phyloP scores from a whole-genome alignment of 805 yeast genomes.

The Ogataea nakhonphanomensis region DNA sequence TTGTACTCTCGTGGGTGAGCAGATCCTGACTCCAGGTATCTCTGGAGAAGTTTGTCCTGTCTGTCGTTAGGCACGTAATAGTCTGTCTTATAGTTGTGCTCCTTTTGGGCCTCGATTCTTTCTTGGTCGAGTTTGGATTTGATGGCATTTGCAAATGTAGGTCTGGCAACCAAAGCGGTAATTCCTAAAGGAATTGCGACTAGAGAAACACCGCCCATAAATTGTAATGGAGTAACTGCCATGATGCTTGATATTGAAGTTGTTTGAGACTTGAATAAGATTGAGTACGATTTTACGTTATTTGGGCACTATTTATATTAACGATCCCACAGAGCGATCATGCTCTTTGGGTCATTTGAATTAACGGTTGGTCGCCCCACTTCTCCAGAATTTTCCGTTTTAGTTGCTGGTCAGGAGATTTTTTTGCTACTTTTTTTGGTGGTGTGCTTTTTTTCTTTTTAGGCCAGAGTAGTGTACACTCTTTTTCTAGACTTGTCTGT shows the following conservation, averaged over 20 bases:
- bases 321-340: too few relatives aligned
- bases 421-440: background rate
- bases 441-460: constrained; percentile 3
- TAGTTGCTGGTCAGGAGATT: constrained; percentile 3
- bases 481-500: constrained; percentile 61
- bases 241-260: constrained; percentile 9
- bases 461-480: constrained; percentile 39
- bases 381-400: background rate
- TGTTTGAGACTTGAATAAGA: background rate
- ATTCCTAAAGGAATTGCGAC: constrained; percentile 30
- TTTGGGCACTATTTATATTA: background rate
- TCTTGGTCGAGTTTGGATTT: constrained; percentile 33
- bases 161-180: constrained; percentile 29
- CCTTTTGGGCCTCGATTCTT: constrained; percentile 26
- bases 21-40: constrained; percentile 26
- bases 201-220: constrained; percentile 27
- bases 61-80: constrained; percentile 20
- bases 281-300: background rate
- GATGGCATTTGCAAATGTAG: constrained; percentile 36
- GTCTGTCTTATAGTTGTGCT: constrained; percentile 29
- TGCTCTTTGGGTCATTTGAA: too few relatives aligned
- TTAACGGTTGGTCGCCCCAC: constrained; percentile 1
- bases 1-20: constrained; percentile 31
- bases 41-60: constrained; percentile 26
- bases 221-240: constrained; percentile 31